Evolutionary conservation across 169 alveolate genomes (phyloP).

Genomic region (Babesia ovata): DNA sequence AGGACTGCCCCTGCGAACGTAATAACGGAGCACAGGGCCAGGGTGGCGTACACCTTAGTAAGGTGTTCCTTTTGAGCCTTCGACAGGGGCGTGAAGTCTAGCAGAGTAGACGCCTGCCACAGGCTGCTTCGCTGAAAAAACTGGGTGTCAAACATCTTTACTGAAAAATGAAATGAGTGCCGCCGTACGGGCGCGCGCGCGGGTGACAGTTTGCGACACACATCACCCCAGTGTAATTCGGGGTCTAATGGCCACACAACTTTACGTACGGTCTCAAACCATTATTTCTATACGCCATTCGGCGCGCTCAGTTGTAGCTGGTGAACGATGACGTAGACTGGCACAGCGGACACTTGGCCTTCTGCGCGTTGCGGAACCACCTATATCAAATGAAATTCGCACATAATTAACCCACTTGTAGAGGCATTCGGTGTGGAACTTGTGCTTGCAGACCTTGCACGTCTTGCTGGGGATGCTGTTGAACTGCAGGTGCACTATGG

Average conservation of each 20-base stretch:
- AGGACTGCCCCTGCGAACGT: slow-evolving; percentile 20
- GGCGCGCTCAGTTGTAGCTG: slow-evolving; percentile 5
- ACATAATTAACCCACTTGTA: slow-evolving; percentile 33
- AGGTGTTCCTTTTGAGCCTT: slow-evolving; percentile 49
- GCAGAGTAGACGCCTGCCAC: slow-evolving; percentile 23
- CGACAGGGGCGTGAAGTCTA: slow-evolving; percentile 50
- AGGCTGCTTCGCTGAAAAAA: slow-evolving; percentile 14
- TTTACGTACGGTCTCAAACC: too few relatives aligned
- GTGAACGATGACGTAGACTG: slow-evolving; percentile 50
- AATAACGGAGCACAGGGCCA: slow-evolving; percentile 31
- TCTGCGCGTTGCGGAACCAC: slow-evolving; percentile 68
- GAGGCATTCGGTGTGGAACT: slow-evolving; percentile 63
- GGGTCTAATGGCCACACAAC: too few relatives aligned
- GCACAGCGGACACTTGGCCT: slow-evolving; percentile 67
- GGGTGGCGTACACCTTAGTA: slow-evolving; percentile 54
- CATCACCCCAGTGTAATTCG: neutral
- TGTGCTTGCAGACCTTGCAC: slow-evolving; percentile 67
- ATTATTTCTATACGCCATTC: neutral
- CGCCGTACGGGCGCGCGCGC: neutral
- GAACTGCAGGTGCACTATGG: slow-evolving; percentile 65
- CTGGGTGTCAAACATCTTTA: too few relatives aligned
- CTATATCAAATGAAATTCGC: neutral
- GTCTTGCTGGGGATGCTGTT: slow-evolving; percentile 55
- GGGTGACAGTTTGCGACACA: too few relatives aligned
- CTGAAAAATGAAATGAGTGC: too few relatives aligned